These are phyloP conservation scores for Blepharisma stoltei DNA, from an alignment of 73 alveolate genomes.

Conservation along the genomic window DNA sequence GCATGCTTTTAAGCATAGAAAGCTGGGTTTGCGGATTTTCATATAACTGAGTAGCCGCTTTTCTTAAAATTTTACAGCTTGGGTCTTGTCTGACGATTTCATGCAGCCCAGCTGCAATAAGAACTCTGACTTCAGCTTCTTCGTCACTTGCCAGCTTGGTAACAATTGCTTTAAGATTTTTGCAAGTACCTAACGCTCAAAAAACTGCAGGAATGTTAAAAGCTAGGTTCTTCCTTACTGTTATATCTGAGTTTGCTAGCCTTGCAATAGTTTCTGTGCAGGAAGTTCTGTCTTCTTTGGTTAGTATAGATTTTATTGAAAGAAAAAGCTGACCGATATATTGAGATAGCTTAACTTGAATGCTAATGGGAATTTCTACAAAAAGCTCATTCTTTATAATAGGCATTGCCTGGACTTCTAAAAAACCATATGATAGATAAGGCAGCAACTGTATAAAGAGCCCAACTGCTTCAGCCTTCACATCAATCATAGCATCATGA, in stretches of 20 bases:
- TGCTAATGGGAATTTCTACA: neutral
- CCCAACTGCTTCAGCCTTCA: neutral
- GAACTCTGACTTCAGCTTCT: neutral
- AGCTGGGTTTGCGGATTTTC: neutral
- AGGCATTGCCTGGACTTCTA: neutral
- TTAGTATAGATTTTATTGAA: too few species aligned
- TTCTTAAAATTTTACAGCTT: slow-evolving; percentile 10
- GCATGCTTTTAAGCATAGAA: neutral
- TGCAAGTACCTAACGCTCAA: neutral
- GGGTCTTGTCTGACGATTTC: neutral
- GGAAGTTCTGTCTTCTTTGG: too few species aligned
- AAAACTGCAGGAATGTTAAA: slow-evolving; percentile 20
- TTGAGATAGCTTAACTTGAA: neutral
- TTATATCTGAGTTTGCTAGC: neutral
- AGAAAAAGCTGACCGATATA: neutral
- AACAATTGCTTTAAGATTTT: neutral
- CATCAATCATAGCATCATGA: neutral
- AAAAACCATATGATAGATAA: neutral
- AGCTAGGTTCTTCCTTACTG: neutral
- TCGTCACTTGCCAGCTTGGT: neutral
- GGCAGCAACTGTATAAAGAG: neutral
- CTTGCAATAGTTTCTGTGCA: neutral
- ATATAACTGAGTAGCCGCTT: neutral
- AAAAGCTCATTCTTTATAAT: neutral
- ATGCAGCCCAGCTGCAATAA: slow-evolving; percentile 20